phyloP scores from a whole-genome alignment of 352 stramenopile genomes.

The Globisporangium solare region DNA sequence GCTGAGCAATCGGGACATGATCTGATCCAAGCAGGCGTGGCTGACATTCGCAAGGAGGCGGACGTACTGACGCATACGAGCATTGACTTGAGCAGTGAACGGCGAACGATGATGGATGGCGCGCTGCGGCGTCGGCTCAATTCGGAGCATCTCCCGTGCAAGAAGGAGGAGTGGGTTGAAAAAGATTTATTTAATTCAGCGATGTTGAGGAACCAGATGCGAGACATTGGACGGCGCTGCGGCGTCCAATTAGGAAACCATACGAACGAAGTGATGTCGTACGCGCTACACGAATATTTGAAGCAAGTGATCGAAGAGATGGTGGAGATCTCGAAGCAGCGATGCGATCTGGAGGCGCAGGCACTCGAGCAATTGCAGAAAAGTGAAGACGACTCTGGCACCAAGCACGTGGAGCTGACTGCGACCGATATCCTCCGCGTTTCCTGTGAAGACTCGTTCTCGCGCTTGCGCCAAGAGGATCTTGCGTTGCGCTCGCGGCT shows the following conservation, averaged over 20 bases:
- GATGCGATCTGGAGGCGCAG: slow-evolving; percentile 46
- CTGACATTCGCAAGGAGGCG: slow-evolving; percentile 75
- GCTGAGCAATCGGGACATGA: slow-evolving; percentile 40
- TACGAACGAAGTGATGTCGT: slow-evolving; percentile 77
- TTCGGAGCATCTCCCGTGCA: slow-evolving; percentile 48
- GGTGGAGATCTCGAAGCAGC: slow-evolving; percentile 76
- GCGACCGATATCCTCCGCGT: slow-evolving; percentile 79
- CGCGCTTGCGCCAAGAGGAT: slow-evolving; percentile 59
- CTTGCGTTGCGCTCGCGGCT: slow-evolving; percentile 46
- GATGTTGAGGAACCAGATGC: slow-evolving; percentile 56
- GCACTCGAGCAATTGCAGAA: slow-evolving; percentile 47
- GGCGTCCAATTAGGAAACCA: slow-evolving; percentile 51
- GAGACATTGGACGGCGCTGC: slow-evolving; percentile 32
- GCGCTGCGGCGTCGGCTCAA: slow-evolving; percentile 25
- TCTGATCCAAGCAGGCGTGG: slow-evolving; percentile 53
- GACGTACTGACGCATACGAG: slow-evolving; percentile 82
- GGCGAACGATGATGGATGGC: slow-evolving; percentile 76
- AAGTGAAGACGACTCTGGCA: slow-evolving; percentile 20
- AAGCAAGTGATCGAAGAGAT: slow-evolving; percentile 87
- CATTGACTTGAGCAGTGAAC: slow-evolving; percentile 71
- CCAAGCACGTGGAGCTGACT: slow-evolving; percentile 42
- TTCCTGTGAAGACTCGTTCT: slow-evolving; percentile 82
- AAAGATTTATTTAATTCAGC: slow-evolving; percentile 80
- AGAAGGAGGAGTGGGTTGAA: slow-evolving; percentile 76
- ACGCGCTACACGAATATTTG: slow-evolving; percentile 79